These are phyloP conservation scores for Parasitella parasitica DNA, from an alignment of 371 early-diverging fungal genomes.

Conservation along the genomic window DNA sequence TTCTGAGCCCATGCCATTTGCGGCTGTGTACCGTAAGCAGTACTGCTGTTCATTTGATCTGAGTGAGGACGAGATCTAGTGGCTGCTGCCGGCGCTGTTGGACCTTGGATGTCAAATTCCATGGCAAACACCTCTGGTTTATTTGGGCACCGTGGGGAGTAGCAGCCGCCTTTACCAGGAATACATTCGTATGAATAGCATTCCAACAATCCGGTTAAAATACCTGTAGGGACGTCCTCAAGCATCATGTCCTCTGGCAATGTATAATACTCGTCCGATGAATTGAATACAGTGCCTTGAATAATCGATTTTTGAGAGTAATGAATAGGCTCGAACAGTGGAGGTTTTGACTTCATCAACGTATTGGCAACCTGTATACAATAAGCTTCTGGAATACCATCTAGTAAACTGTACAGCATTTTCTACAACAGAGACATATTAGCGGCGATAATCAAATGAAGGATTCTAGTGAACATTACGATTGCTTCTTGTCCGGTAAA, in stretches of 20 bases:
- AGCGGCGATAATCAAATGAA: no score
- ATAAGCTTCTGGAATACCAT: conserved; percentile 30
- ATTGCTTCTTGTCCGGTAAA: conserved; percentile 51
- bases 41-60: background rate
- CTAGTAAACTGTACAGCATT: conserved; percentile 14
- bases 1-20: conserved; percentile 66
- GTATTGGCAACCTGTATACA: conserved; percentile 37
- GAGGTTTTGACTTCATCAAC: conserved; percentile 38
- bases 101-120: background rate
- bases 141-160: conserved; percentile 45
- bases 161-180: conserved; percentile 41
- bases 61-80: background rate
- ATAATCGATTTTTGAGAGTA: conserved; percentile 48
- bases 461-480: conserved; percentile 33
- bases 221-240: conserved; percentile 30
- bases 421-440: conserved; percentile 10
- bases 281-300: conserved; percentile 36
- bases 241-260: conserved; percentile 38
- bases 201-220: conserved; percentile 29
- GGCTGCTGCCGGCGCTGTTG: background rate
- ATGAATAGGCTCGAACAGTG: conserved; percentile 40
- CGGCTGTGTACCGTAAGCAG: conserved; percentile 40
- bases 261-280: conserved; percentile 44
- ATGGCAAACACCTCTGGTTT: conserved; percentile 7
- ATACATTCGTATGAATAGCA: conserved; percentile 39